Evolutionary conservation across 441 rosid genomes (phyloP).

Genomic region (Erodium chrysanthum): DNA sequence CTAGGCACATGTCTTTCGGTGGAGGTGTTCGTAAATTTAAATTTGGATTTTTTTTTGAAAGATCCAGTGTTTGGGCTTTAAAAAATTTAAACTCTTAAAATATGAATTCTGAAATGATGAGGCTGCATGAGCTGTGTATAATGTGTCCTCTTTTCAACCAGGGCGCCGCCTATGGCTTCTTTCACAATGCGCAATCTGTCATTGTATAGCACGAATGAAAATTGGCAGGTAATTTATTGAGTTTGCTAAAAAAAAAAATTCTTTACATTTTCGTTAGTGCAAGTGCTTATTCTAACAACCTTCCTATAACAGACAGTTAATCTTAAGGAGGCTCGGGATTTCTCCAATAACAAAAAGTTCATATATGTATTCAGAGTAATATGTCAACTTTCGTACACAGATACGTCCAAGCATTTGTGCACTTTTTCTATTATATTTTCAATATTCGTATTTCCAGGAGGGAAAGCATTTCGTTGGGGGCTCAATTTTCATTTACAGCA

Average conservation of each 20-base stretch:
- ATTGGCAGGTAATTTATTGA: constrained; percentile 64
- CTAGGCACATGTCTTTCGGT: background rate
- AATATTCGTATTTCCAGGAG: background rate
- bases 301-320: constrained; percentile 57
- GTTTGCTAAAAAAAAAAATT: constrained; percentile 9
- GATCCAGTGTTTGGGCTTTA: background rate
- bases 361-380: constrained; percentile 90
- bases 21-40: background rate
- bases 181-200: constrained; percentile 76
- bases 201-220: constrained; percentile 77
- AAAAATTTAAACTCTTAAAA: background rate
- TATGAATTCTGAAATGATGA: background rate
- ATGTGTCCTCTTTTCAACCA: constrained; percentile 15
- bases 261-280: constrained; percentile 13
- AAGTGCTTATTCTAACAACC: constrained; percentile 18
- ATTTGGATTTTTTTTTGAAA: background rate
- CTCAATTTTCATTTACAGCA: background rate
- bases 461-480: background rate
- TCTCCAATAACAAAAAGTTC: constrained; percentile 57
- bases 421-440: background rate
- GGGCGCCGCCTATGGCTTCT: constrained; percentile 96
- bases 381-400: background rate
- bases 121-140: background rate
- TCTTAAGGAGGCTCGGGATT: constrained; percentile 95
- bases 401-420: background rate